phyloP scores from a whole-genome alignment of 2,329 filamentous ascomycete genomes.

The Chaetothyriales sp. region DNA sequence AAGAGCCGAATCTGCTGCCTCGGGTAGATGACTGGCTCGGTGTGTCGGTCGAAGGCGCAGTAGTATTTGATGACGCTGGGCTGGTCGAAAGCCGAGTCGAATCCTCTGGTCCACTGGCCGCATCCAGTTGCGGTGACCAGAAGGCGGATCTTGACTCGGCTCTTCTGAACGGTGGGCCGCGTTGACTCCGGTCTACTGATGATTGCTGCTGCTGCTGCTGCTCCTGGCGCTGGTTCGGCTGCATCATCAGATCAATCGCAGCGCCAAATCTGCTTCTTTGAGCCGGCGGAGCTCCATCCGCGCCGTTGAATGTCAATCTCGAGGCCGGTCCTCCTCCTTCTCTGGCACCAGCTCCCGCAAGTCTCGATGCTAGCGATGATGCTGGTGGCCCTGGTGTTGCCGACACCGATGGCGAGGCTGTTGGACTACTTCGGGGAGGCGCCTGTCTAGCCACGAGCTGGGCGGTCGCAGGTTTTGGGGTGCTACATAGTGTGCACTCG shows the following conservation, averaged over 20 bases:
- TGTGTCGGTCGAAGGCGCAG: neutral
- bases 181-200: neutral
- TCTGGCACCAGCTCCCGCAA: slow-evolving; percentile 24
- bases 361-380: slow-evolving; percentile 23
- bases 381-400: slow-evolving; percentile 36
- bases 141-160: neutral
- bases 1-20: neutral
- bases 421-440: neutral
- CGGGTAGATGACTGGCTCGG: neutral
- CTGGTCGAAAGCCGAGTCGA: neutral
- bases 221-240: neutral
- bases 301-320: neutral
- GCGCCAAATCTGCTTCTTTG: neutral
- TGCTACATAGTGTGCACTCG: slow-evolving; percentile 20
- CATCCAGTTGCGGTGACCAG: neutral
- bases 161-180: neutral
- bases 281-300: neutral
- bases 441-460: slow-evolving; percentile 6
- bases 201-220: neutral
- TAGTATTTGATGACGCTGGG: neutral
- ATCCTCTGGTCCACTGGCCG: neutral
- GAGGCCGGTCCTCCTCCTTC: neutral
- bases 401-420: slow-evolving; percentile 21
- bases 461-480: slow-evolving; percentile 14
- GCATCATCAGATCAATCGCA: neutral